Percentiles rank a stretch among this genome's conserved stretches.
phyloP scores from a whole-genome alignment of 164 flowering plant species.

The Amborella trichopoda region DNA sequence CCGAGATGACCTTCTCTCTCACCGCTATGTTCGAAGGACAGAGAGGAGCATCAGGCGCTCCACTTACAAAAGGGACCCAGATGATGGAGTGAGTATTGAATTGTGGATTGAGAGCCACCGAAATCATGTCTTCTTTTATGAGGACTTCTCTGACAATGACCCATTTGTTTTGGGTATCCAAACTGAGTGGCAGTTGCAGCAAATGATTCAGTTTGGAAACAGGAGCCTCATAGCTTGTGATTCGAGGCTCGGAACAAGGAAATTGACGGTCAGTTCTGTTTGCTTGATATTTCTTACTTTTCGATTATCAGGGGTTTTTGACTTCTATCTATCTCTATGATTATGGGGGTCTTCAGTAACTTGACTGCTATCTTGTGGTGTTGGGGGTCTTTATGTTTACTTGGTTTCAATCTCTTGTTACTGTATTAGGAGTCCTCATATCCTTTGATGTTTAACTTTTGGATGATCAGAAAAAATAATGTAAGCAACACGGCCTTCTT shows the following conservation, averaged over 20 bases:
- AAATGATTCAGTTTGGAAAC: constrained; percentile 91
- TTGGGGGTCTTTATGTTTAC: no score
- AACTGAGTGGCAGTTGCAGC: constrained; percentile 98
- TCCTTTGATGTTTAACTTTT: no score
- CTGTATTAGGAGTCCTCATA: no score
- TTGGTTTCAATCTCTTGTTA: constrained; percentile 1
- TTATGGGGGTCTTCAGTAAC: no score
- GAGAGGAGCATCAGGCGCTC: constrained; percentile 87
- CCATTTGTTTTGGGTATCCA: constrained; percentile 83
- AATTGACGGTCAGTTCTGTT: constrained; percentile 55
- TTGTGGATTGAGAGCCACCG: constrained; percentile 84
- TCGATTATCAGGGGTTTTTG: not conserved
- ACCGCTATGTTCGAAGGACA: constrained; percentile 76
- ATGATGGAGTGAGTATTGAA: constrained; percentile 66
- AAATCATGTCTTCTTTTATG: constrained; percentile 63
- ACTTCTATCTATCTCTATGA: no score
- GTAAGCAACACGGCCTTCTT: no score
- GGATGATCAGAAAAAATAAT: no score
- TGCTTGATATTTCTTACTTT: not conserved
- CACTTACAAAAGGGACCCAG: constrained; percentile 59
- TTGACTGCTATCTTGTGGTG: no score
- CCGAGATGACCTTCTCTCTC: constrained; percentile 88
- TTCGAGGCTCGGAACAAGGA: constrained; percentile 83
- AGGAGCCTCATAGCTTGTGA: constrained; percentile 65
- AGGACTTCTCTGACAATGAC: constrained; percentile 69